These are phyloP conservation scores for Trichoderma parareesei DNA, from an alignment of 495 filamentous ascomycete species.

Conservation along the genomic window DNA sequence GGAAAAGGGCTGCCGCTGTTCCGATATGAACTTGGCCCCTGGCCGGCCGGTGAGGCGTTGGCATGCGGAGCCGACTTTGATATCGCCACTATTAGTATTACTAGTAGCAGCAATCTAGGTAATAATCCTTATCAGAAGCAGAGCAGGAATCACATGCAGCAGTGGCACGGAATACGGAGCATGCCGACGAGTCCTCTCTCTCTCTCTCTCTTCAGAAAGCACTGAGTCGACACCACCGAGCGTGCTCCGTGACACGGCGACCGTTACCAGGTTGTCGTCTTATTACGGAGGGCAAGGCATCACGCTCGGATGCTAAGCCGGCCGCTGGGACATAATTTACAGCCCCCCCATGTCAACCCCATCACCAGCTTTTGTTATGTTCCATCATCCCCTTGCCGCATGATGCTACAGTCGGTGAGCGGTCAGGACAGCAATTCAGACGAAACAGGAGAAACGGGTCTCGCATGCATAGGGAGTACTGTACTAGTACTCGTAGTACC, in stretches of 20 bases:
- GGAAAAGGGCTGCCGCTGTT: not conserved
- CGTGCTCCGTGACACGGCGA: not conserved
- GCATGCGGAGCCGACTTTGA: not conserved
- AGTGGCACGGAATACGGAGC: not conserved
- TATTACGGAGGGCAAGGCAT: not conserved
- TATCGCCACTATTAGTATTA: too few species aligned
- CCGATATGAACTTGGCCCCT: conserved; percentile 1
- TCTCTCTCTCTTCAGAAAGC: not conserved
- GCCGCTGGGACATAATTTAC: not conserved
- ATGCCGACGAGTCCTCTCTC: not conserved
- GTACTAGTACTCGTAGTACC: too few species aligned
- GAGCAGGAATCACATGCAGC: too few species aligned
- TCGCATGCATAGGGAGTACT: not conserved
- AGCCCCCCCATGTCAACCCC: too few species aligned
- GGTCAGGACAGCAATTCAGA: not conserved
- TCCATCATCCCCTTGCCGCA: conserved; percentile 1
- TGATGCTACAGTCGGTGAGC: not conserved
- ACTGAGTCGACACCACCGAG: not conserved
- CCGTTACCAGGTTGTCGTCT: not conserved
- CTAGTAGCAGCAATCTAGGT: too few species aligned
- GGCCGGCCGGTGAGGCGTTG: not conserved
- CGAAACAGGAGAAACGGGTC: conserved; percentile 8
- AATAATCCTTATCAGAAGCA: too few species aligned
- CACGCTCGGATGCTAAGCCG: conserved; percentile 8
- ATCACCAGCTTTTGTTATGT: not conserved